These are phyloP conservation scores for Flaveria ramosissima DNA, from an alignment of 129 eudicot species.

Conservation along the genomic window DNA sequence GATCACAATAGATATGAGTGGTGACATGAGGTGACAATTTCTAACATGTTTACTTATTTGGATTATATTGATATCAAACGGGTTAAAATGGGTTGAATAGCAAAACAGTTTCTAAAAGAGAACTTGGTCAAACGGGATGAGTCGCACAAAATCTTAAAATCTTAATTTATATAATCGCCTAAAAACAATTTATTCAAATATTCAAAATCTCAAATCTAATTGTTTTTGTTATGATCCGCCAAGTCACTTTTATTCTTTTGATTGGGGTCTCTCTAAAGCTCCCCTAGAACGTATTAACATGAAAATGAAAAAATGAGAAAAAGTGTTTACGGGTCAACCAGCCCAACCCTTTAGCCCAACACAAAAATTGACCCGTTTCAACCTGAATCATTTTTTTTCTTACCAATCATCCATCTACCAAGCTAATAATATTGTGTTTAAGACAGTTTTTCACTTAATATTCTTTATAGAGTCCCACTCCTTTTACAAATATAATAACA, in stretches of 20 bases:
- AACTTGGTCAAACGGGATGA: background rate
- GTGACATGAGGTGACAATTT: too few relatives aligned
- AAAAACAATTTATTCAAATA: background rate
- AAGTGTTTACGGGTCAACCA: too few relatives aligned
- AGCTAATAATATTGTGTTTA: constrained; percentile 9
- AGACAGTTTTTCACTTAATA: constrained; percentile 13
- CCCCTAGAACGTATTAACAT: too few relatives aligned
- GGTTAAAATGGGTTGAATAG: background rate
- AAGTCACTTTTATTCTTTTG: too few relatives aligned
- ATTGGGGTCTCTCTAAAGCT: too few relatives aligned
- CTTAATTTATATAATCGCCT: background rate
- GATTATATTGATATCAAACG: too few relatives aligned
- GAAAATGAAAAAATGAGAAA: too few relatives aligned
- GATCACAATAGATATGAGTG: too few relatives aligned
- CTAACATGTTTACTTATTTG: too few relatives aligned
- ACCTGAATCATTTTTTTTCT: background rate
- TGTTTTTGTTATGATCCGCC: too few relatives aligned
- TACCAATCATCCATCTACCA: background rate
- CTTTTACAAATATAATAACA: background rate
- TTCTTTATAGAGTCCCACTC: background rate
- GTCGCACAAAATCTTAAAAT: background rate
- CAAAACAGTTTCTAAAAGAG: background rate
- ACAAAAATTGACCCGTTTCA: background rate
- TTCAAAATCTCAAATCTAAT: background rate
- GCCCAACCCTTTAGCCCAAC: too few relatives aligned